Base-by-base conservation (phyloP, 495 filamentous ascomycete genomes). In the Podospora pseudopauciseta region DNA sequence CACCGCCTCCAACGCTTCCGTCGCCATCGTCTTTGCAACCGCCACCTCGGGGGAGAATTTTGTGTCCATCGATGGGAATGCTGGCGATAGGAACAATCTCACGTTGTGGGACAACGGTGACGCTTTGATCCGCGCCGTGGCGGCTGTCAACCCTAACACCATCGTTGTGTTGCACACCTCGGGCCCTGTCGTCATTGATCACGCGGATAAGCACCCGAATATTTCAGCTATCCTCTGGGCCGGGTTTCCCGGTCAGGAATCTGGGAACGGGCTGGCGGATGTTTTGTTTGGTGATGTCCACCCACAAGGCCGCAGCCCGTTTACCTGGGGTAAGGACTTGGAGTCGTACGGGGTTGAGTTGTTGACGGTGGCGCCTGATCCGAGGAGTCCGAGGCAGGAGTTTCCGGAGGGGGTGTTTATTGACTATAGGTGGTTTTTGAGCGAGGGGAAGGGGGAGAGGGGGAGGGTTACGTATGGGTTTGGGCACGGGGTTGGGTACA, bases 171-270 rank as follows among this genome's bases (percentile, higher is more conserved):
- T 85, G 0, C 84, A 88, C 68, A 84, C 82, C 11, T 80, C 81
- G 34, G 86, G 86, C 1, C 78, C 85, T 44, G 78, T 85, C 2
- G 68, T 84, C 4, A 74, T 84, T 5, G 78, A 84, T 30, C 74
- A 80, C 1, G 80, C 80, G 60, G 77, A 81, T 11, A 74, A 78
- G n/a, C 73, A 88, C 66, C 83, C 84, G 0, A 89, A 89, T 72
- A 83, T 90, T 11, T 86, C 82, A 3, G 85, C 85, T 7, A 83
- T 88, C 28, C 68, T 89, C 5, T 82, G 80, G 71, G 84, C 82
- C 0, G 83, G 84, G 39, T 81, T 85, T 1, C 85, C 86, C 0
- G 86, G 82, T 2, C 80, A 89, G 64, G 85, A 89, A 65, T 82
- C 81, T 4, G 86, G 86, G 1, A 84, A 87, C 70, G 76, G 79